phyloP scores from a whole-genome alignment of 1,284 basidiomycete genomes.

The Taiwanofungus camphoratus region DNA sequence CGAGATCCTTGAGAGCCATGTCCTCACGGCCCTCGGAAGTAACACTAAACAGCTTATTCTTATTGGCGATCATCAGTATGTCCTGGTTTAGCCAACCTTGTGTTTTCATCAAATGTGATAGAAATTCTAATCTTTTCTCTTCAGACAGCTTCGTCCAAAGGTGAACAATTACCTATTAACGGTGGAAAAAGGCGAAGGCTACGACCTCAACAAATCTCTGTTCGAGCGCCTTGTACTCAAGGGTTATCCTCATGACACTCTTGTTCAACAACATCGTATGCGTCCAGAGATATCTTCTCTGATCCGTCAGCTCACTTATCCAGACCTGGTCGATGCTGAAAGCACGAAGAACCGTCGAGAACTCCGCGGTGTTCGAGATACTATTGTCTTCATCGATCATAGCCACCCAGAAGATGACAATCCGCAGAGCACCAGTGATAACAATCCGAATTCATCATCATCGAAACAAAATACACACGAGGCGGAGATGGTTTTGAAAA shows the following conservation, averaged over 20 bases:
- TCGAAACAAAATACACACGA: constrained; percentile 58
- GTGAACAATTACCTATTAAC: constrained; percentile 57
- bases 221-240: constrained; percentile 63
- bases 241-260: constrained; percentile 52
- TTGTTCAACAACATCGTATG: constrained; percentile 62
- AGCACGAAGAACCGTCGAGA: constrained; percentile 42
- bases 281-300: constrained; percentile 60
- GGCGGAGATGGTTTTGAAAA: constrained; percentile 56
- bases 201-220: constrained; percentile 55
- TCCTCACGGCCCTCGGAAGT: constrained; percentile 48
- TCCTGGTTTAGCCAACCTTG: constrained; percentile 9
- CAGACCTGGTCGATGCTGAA: constrained; percentile 50
- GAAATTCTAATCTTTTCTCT: too few relatives aligned
- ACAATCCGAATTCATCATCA: constrained; percentile 40
- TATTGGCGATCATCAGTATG: constrained; percentile 68
- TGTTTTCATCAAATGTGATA: neutral
- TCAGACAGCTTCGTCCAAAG: constrained; percentile 63
- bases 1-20: constrained; percentile 63
- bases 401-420: constrained; percentile 48
- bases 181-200: constrained; percentile 60
- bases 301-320: constrained; percentile 56
- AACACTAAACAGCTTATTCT: constrained; percentile 49
- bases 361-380: constrained; percentile 48
- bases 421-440: constrained; percentile 33
- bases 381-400: constrained; percentile 58